Base-by-base conservation (phyloP, 352 stramenopile species). In the Elongisporangium anandrum region DNA sequence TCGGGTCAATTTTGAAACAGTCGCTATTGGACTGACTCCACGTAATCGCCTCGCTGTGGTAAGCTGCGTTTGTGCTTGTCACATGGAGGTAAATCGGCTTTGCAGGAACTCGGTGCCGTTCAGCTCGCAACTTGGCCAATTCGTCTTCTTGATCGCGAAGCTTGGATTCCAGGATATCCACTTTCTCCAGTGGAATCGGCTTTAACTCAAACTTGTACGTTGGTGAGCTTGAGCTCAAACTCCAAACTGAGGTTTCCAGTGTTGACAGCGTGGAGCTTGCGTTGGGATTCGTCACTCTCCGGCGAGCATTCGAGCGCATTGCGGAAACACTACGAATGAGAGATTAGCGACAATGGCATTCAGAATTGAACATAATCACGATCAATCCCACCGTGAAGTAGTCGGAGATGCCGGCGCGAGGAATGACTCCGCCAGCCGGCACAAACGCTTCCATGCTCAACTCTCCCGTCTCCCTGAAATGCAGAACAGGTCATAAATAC, bases 241-340 rank as follows among this genome's bases (percentile, higher is more conserved):
- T 50, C 26, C 4, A 57, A 26, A 29, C 49, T 57, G 0, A 57
- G 29, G 3, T 0, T 19, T 4, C 49, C 24, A 17, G 17, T 24
- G 5, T 34, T 17, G 29, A 26, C 24, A 13, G 6, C 13, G 8
- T 16, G 52, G 24, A 56, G 26, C 5, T 56, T 34, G 16, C 52
- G 52, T 34, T 56, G 4, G n/a, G 45, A 24, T 34, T 34, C 24
- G 3, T 34, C 24, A 34, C 24, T 34, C 4, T 34, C 24, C 7
- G 24, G 24, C 3, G 24, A 34, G 7, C 24, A 34, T 34, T 56
- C 52, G 16, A 56, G 22, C 17, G 52, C 52, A 12, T 19, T 20
- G 24, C 45, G 39, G 52, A 56, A 49, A 34, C 52, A 56, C 52
- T 56, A 49, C n/a, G n/a, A n/a, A n/a, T n/a, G n/a, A n/a, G n/a